Base-by-base conservation (phyloP, 2,329 filamentous ascomycete species). In the Nothopassalora personata region DNA sequence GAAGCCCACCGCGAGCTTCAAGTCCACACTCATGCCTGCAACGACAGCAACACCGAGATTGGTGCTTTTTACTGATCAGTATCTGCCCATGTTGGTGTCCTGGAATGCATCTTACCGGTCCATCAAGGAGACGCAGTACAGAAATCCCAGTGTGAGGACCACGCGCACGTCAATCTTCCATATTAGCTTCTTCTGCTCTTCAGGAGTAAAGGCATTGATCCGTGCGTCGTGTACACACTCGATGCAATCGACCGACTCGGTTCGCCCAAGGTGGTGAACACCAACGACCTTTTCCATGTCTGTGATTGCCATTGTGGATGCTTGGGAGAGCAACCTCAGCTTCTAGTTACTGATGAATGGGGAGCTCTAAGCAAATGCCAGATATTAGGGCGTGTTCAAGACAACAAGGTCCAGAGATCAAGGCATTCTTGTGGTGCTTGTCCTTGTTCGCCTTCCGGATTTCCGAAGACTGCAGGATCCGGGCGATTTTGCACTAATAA, bases 181-280 rank as follows among this genome's bases (percentile, higher is more conserved):
- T 46, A 91, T 84, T 67, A 94, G 89, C 46, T 76, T 81, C 70
- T 78, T 83, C 74, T 88, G 83, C 74, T 93, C 86, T 18, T 78
- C 73, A 0, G 79, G 79, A 0, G 83, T 80, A 72, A 87, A 86
- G 46, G 63, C 62, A 48, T 69, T 60, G 63, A 73, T 69, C 15
- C 64, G 63, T 23, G 66, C 66, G 62, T 73, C 64, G 56, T 70
- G 67, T 50, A 46, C 30, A n/a, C 53, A 56, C 15, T 50, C 50
- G 19, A 59, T 46, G 10, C 66, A 66, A 6, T 66, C 63, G n/a
- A 67, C 65, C 9, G 68, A 68, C 6, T 57, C 56, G 13, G 59
- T 68, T n/a, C 68, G 64, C 61, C 70, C 68, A 30, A 70, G 59
- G 18, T 66, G 50, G 19, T 58, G 34, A 39, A 66, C 52, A 5